A percentile compares a stretch with the other conserved stretches of the same genome.
Evolutionary conservation across 176 grass and related monocot genomes (phyloP).

Genomic region (Dendrocalamus sinicus): DNA sequence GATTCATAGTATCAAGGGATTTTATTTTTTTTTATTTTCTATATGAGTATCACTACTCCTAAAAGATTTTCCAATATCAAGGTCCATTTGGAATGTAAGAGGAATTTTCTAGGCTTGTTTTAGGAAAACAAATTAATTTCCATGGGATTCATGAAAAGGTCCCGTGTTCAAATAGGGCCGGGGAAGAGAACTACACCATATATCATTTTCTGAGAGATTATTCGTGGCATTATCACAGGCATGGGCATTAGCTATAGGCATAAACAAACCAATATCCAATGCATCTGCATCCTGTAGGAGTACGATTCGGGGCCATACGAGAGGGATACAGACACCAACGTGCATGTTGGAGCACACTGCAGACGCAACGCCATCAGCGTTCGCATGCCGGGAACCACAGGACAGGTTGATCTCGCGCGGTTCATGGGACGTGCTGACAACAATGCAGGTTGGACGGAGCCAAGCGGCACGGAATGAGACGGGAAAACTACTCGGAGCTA

Average conservation of each 20-base stretch:
- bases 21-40: too few relatives aligned
- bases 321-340: neutral
- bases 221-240: neutral
- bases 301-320: neutral
- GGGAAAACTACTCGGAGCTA: neutral
- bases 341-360: slow-evolving; percentile 33
- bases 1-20: too few relatives aligned
- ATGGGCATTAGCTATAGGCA: neutral
- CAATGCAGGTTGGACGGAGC: neutral
- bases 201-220: neutral
- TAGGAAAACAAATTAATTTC: too few relatives aligned
- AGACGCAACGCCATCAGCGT: slow-evolving; percentile 15
- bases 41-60: too few relatives aligned
- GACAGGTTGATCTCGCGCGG: neutral
- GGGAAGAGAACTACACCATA: neutral
- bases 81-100: too few relatives aligned
- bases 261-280: neutral
- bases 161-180: too few relatives aligned
- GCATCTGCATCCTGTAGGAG: neutral
- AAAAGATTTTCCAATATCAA: neutral
- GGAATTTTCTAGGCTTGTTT: too few relatives aligned
- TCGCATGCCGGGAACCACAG: neutral
- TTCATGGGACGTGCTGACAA: neutral
- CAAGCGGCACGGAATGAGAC: neutral
- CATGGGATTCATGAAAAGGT: too few relatives aligned